A percentile compares a stretch with the other conserved stretches of the same genome.
Conservation (phyloP, 495 filamentous ascomycete genomes). For the Penicillium nucicola region DNA sequence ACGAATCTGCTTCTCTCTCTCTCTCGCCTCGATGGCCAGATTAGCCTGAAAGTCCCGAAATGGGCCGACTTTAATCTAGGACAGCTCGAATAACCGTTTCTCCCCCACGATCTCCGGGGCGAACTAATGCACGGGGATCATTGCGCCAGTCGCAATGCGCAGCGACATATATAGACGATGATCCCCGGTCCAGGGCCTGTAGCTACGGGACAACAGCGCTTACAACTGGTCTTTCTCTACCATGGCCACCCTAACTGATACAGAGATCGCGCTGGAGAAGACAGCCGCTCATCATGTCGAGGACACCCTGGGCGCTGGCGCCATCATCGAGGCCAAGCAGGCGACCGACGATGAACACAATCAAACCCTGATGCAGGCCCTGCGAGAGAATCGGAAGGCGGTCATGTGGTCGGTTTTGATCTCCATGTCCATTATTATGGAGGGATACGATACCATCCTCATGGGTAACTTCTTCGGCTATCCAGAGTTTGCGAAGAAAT, state of each 20-base stretch:
- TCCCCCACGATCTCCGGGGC: constrained; percentile 9
- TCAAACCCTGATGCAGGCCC: constrained; percentile 26
- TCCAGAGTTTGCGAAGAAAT: constrained; percentile 34
- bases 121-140: constrained; percentile 4
- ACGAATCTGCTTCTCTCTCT: not conserved
- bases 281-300: constrained; percentile 24
- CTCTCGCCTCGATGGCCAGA: not conserved
- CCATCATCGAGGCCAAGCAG: constrained; percentile 29
- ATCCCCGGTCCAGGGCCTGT: not conserved
- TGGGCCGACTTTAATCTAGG: not conserved
- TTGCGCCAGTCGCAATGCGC: not conserved
- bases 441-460: constrained; percentile 49
- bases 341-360: constrained; percentile 32
- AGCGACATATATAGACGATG: constrained; percentile 8
- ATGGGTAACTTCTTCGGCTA: constrained; percentile 41
- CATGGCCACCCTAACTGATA: constrained; percentile 12
- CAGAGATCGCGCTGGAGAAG: constrained; percentile 23
- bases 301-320: constrained; percentile 21
- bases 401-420: constrained; percentile 46
- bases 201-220: not conserved
- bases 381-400: constrained; percentile 47
- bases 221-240: not conserved
- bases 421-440: constrained; percentile 48
- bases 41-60: constrained; percentile 14
- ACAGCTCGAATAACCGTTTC: not conserved